Evolutionary conservation across 441 rosid species (phyloP).

Genomic region (Dalechampia spathulata): DNA sequence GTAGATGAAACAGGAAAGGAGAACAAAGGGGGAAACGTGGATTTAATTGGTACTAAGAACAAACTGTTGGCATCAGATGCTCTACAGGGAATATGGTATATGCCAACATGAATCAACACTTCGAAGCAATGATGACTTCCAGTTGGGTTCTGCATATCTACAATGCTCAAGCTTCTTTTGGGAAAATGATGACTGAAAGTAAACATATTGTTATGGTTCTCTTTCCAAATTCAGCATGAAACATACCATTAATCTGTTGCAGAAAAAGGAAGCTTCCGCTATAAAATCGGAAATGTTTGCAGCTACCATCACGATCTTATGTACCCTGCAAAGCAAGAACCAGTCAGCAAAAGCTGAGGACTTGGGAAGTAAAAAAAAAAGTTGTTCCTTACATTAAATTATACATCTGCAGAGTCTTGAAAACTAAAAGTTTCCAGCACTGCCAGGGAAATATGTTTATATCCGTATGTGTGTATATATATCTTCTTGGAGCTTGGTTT

Average conservation of each 20-base stretch:
- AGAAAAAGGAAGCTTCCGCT: no score
- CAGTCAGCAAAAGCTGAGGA: background rate
- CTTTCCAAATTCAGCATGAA: background rate
- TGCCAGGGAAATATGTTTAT: background rate
- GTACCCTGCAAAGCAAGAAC: constrained; percentile 1
- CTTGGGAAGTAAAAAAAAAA: background rate
- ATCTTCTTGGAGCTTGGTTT: constrained; percentile 5
- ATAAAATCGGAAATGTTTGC: no score
- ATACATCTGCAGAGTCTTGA: background rate
- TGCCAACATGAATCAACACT: background rate
- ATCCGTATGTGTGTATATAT: background rate
- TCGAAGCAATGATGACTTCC: background rate
- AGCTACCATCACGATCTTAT: background rate
- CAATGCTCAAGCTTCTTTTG: background rate
- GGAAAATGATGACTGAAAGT: background rate
- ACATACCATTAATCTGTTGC: background rate
- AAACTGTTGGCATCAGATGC: no score
- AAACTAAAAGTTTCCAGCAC: background rate
- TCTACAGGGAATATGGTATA: no score
- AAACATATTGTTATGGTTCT: background rate
- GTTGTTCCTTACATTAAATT: constrained; percentile 10
- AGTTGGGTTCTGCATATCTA: background rate
- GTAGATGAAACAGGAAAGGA: no score
- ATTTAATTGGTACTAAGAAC: no score
- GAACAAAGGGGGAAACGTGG: no score